These are phyloP conservation scores for Calonectria crousiana DNA, from an alignment of 2,329 filamentous ascomycete species.

Conservation along the genomic window DNA sequence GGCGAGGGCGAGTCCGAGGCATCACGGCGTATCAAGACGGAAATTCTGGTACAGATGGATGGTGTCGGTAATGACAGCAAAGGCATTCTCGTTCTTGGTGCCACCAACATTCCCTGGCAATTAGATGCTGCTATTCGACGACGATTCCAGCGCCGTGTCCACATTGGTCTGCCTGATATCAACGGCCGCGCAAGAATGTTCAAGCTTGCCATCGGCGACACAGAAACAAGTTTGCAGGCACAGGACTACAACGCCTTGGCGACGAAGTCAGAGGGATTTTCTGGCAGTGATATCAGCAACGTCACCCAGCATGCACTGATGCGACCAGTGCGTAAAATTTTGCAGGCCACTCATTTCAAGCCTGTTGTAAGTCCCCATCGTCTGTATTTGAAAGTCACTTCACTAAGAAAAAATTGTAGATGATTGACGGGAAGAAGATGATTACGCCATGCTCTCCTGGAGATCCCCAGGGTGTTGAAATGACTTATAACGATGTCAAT, in stretches of 20 bases:
- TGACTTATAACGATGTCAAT: conserved; percentile 92
- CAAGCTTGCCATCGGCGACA: conserved; percentile 92
- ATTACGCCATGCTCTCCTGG: conserved; percentile 95
- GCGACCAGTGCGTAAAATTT: conserved; percentile 96
- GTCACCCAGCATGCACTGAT: conserved; percentile 96
- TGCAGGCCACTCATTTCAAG: conserved; percentile 98
- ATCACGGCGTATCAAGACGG: conserved; percentile 96
- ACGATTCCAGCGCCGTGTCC: conserved; percentile 95
- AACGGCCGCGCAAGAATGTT: conserved; percentile 95
- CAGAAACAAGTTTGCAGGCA: conserved; percentile 84
- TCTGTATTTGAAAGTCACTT: too few relatives aligned
- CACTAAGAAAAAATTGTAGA: conserved; percentile 66
- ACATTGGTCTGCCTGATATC: conserved; percentile 91
- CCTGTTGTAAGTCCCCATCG: conserved; percentile 67
- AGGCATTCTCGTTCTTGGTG: conserved; percentile 93
- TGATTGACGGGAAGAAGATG: conserved; percentile 74
- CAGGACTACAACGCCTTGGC: conserved; percentile 86
- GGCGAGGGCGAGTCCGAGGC: conserved; percentile 97
- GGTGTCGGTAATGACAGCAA: conserved; percentile 96
- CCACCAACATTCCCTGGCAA: conserved; percentile 99
- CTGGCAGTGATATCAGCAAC: conserved; percentile 94
- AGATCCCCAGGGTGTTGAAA: conserved; percentile 86
- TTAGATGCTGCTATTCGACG: conserved; percentile 94
- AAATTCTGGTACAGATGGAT: conserved; percentile 98
- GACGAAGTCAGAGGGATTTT: conserved; percentile 90